These are phyloP conservation scores for Saccharomyces cerevisiae DNA, from an alignment of 805 yeast species.

Conservation along the genomic window DNA sequence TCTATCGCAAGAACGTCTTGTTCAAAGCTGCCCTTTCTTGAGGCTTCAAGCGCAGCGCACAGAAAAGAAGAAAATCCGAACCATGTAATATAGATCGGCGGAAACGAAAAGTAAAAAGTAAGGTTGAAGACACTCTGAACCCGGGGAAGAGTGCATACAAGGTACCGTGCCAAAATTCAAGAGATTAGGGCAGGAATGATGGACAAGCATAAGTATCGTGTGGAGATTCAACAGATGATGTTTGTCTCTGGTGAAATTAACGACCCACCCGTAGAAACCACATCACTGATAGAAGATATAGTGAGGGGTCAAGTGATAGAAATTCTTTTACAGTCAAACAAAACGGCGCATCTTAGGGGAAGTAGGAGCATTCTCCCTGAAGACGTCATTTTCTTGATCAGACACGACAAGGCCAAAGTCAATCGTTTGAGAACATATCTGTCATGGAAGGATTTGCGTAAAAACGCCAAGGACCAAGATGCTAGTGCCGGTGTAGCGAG, in stretches of 20 bases:
- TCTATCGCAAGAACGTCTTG: background rate
- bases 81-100: background rate
- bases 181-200: slow-evolving; percentile 11
- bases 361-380: slow-evolving; percentile 82
- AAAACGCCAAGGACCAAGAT: slow-evolving; percentile 61
- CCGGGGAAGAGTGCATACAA: background rate
- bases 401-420: slow-evolving; percentile 92
- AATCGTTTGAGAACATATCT: slow-evolving; percentile 82
- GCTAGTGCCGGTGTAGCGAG: slow-evolving; percentile 52
- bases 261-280: slow-evolving; percentile 88
- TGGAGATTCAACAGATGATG: slow-evolving; percentile 98
- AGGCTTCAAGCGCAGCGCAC: background rate
- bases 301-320: slow-evolving; percentile 93
- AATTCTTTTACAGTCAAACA: slow-evolving; percentile 64
- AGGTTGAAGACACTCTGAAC: background rate
- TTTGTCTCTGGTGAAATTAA: slow-evolving; percentile 92
- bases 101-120: background rate
- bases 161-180: background rate
- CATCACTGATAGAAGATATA: slow-evolving; percentile 89
- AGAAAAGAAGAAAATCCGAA: background rate
- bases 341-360: slow-evolving; percentile 71
- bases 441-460: slow-evolving; percentile 95
- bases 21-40: background rate
- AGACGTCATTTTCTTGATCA: slow-evolving; percentile 83
- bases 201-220: slow-evolving; percentile 64